A percentile compares a stretch with the other conserved stretches of the same genome.
phyloP scores from a whole-genome alignment of 2,329 filamentous ascomycete species.

The Fusarium sp. region DNA sequence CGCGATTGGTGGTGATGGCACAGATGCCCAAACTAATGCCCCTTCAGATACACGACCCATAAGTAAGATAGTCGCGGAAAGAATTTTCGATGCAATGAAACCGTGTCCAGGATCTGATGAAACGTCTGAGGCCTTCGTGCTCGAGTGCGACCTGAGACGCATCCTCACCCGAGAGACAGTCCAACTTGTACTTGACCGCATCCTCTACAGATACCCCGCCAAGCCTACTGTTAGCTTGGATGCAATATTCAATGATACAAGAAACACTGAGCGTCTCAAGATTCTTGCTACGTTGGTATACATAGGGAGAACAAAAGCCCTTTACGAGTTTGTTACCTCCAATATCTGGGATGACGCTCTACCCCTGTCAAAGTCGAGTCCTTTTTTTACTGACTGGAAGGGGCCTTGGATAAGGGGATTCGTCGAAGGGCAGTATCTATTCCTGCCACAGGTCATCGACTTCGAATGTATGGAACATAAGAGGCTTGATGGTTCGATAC shows the following conservation, averaged over 20 bases:
- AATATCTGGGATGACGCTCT: not conserved
- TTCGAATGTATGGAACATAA: not conserved
- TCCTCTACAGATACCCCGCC: not conserved
- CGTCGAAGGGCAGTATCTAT: not conserved
- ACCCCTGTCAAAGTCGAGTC: not conserved
- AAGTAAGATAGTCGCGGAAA: no score
- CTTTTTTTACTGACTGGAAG: not conserved
- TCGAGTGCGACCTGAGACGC: no score
- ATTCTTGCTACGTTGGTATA: not conserved
- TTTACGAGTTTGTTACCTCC: not conserved
- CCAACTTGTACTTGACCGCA: no score
- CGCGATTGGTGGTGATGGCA: no score
- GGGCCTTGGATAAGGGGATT: not conserved
- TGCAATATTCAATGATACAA: not conserved
- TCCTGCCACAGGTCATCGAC: not conserved
- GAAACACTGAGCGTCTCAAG: not conserved
- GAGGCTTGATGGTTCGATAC: not conserved
- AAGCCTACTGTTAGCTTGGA: not conserved
- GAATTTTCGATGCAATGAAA: no score
- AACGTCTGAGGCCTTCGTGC: no score
- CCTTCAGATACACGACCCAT: no score
- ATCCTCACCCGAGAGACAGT: no score
- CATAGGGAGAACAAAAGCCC: not conserved
- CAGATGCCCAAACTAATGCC: no score
- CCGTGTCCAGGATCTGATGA: no score